Evolutionary conservation across 176 grass and related monocot genomes (phyloP).

Genomic region (Ensete glaucum): DNA sequence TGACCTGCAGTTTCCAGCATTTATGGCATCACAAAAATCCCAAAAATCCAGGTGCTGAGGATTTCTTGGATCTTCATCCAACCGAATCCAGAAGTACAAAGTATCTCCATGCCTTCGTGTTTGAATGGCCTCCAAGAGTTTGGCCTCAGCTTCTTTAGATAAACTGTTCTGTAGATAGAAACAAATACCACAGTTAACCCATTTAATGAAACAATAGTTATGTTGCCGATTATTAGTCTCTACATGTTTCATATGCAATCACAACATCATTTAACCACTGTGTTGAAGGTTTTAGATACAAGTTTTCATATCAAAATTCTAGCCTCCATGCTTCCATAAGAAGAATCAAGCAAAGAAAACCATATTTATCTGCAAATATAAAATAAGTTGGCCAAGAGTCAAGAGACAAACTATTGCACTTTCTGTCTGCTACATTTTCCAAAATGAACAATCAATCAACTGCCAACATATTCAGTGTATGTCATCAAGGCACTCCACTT

Average conservation of each 20-base stretch:
- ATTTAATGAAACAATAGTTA: background rate
- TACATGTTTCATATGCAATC: background rate
- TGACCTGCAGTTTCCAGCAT: constrained; percentile 98
- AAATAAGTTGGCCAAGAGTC: background rate
- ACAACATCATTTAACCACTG: background rate
- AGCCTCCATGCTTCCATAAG: background rate
- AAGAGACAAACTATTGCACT: background rate
- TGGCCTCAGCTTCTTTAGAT: constrained; percentile 61
- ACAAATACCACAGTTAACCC: background rate
- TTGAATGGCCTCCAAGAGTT: constrained; percentile 75
- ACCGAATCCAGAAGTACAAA: constrained; percentile 92
- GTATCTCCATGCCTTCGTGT: constrained; percentile 75
- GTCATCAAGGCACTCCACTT: no score
- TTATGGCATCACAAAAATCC: constrained; percentile 89
- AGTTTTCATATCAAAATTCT: background rate
- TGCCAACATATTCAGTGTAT: background rate
- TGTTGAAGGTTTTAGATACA: background rate
- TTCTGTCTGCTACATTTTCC: background rate
- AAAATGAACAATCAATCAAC: background rate
- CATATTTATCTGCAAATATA: background rate
- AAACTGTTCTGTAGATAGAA: constrained; percentile 40
- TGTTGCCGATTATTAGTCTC: background rate
- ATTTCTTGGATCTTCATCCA: constrained; percentile 85
- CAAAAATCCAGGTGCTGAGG: constrained; percentile 56
- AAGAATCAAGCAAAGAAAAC: background rate